Percentiles rank a stretch among this genome's conserved stretches.
Evolutionary conservation across 2,329 filamentous ascomycete species (phyloP).

Genomic region (Thyridium curvatum): DNA sequence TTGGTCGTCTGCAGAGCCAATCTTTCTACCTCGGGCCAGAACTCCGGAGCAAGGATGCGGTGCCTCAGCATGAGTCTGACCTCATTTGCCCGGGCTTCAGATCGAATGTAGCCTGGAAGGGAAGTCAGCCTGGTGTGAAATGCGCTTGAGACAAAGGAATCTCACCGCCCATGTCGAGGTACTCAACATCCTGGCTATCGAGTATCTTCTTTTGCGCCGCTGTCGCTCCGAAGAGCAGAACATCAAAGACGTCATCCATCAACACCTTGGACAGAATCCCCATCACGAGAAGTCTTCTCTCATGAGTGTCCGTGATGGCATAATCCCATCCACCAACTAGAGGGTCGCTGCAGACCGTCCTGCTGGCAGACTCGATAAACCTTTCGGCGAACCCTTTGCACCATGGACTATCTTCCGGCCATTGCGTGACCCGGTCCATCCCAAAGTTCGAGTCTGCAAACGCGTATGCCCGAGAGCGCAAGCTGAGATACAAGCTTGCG

Average conservation of each 20-base stretch:
- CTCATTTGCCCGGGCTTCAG: conserved; percentile 19
- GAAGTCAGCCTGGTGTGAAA: conserved; percentile 1
- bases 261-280: conserved; percentile 30
- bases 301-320: conserved; percentile 18
- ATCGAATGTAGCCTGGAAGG: conserved; percentile 26
- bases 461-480: conserved; percentile 16
- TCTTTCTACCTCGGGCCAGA: conserved; percentile 30
- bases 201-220: conserved; percentile 18
- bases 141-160: not conserved
- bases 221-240: conserved; percentile 31
- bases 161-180: conserved; percentile 24
- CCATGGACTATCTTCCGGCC: conserved; percentile 12
- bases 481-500: conserved; percentile 15
- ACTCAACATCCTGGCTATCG: conserved; percentile 20
- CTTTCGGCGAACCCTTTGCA: conserved; percentile 15
- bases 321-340: conserved; percentile 23
- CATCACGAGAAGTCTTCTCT: conserved; percentile 25
- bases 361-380: conserved; percentile 25
- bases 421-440: not conserved
- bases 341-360: conserved; percentile 27
- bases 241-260: conserved; percentile 28
- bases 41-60: conserved; percentile 18
- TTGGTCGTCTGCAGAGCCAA: conserved; percentile 21
- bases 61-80: conserved; percentile 17
- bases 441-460: conserved; percentile 21